A percentile compares a stretch with the other conserved stretches of the same genome.
Conservation (phyloP, 202 grass and related monocot genomes). For the Zizania palustris region DNA sequence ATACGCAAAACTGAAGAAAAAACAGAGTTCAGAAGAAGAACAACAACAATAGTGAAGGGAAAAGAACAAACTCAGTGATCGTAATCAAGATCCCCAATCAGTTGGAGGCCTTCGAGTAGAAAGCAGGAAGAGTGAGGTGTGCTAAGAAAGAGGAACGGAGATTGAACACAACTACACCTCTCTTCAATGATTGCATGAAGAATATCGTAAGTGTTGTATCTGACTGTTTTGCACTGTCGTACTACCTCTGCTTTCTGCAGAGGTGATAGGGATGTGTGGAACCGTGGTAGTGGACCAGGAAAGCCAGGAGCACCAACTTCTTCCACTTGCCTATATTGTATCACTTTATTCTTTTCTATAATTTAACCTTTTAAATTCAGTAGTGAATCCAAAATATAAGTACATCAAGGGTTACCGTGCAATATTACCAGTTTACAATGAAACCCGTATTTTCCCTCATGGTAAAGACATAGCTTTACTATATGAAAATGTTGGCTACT, state of each 20-base stretch:
- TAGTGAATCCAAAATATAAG: constrained; percentile 9
- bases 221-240: constrained; percentile 14
- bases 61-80: constrained; percentile 38
- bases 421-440: not conserved
- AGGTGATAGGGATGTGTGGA: constrained; percentile 15
- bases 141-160: constrained; percentile 1
- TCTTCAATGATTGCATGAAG: constrained; percentile 30
- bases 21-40: constrained; percentile 4
- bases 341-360: not conserved
- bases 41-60: not conserved
- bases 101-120: constrained; percentile 2
- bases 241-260: not conserved
- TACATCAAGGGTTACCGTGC: not conserved
- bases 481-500: not conserved
- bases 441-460: not conserved
- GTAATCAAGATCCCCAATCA: not conserved
- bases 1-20: constrained; percentile 1
- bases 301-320: constrained; percentile 5
- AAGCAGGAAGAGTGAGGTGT: not conserved
- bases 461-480: not conserved
- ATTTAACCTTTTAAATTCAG: not conserved
- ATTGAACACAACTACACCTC: constrained; percentile 14
- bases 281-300: not conserved
- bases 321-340: constrained; percentile 2
- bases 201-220: constrained; percentile 2